Evolutionary conservation across 1,284 basidiomycete genomes (phyloP).

Genomic region (Boletellus sp.): DNA sequence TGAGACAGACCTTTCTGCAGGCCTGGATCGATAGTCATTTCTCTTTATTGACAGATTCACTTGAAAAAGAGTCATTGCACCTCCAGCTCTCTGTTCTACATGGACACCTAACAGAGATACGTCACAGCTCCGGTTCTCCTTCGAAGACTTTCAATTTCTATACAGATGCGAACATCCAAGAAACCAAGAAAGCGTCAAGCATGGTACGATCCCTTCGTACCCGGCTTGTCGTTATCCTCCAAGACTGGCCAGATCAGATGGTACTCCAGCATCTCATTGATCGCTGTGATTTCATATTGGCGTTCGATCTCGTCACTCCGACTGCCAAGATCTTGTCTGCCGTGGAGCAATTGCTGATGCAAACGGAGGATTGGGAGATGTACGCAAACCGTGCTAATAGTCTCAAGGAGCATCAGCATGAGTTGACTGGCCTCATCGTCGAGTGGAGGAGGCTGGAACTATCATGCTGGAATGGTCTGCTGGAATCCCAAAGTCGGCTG

Average conservation of each 20-base stretch:
- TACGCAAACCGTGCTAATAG: conserved; percentile 88
- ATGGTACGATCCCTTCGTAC: conserved; percentile 51
- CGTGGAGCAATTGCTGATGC: conserved; percentile 82
- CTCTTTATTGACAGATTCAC: conserved; percentile 19
- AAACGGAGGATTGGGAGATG: conserved; percentile 96
- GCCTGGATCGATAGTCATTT: conserved; percentile 17
- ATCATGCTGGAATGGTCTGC: conserved; percentile 79
- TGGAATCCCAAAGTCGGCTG: conserved; percentile 65
- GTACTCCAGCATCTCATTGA: conserved; percentile 83
- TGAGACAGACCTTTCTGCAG: conserved; percentile 22
- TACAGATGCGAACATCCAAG: conserved; percentile 64
- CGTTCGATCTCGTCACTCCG: conserved; percentile 66
- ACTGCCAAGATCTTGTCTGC: conserved; percentile 83
- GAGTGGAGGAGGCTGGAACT: conserved; percentile 91
- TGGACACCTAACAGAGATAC: conserved; percentile 21
- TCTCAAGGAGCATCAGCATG: conserved; percentile 65
- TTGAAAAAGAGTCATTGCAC: conserved; percentile 27
- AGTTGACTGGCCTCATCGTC: conserved; percentile 75
- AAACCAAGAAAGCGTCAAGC: conserved; percentile 59
- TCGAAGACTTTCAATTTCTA: conserved; percentile 72
- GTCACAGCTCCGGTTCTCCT: conserved; percentile 3
- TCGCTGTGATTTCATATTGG: conserved; percentile 71
- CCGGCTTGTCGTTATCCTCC: conserved; percentile 58
- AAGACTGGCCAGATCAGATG: conserved; percentile 97
- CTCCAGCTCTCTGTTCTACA: conserved; percentile 29